Evolutionary conservation across 2,329 filamentous ascomycete genomes (phyloP).

Genomic region (Monilinia vaccinii-corymbosi): DNA sequence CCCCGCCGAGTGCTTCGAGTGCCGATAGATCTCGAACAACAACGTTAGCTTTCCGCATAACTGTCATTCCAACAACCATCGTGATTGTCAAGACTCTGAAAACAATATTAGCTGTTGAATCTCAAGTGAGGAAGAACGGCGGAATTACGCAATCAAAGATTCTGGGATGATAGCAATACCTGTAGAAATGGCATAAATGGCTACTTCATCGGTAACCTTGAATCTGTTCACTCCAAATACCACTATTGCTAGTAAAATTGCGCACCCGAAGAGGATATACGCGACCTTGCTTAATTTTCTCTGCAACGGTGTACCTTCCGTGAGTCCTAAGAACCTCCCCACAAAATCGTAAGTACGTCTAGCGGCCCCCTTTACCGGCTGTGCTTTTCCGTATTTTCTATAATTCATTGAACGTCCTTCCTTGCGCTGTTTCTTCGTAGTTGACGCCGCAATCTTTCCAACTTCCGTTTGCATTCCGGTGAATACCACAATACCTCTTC

Average conservation of each 20-base stretch:
- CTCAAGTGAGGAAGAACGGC: background rate
- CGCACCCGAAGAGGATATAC: constrained; percentile 53
- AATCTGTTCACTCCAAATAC: constrained; percentile 37
- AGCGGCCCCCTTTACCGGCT: constrained; percentile 41
- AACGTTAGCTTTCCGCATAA: constrained; percentile 47
- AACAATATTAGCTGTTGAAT: constrained; percentile 25
- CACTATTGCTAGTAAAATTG: constrained; percentile 32
- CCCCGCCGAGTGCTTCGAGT: constrained; percentile 46
- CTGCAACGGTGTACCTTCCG: constrained; percentile 55
- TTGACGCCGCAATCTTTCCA: constrained; percentile 43
- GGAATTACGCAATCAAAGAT: constrained; percentile 37
- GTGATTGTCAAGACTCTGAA: constrained; percentile 56
- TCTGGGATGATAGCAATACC: constrained; percentile 53
- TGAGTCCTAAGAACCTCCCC: constrained; percentile 48
- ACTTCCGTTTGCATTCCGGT: constrained; percentile 51
- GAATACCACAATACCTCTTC: constrained; percentile 43
- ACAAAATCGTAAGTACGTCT: constrained; percentile 39
- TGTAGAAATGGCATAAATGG: constrained; percentile 28
- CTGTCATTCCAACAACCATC: constrained; percentile 52
- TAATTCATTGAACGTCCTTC: constrained; percentile 38
- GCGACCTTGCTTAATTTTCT: constrained; percentile 57
- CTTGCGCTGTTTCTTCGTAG: constrained; percentile 43
- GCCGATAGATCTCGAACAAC: constrained; percentile 49
- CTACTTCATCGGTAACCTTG: constrained; percentile 21
- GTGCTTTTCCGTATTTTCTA: constrained; percentile 36